Evolutionary conservation across 2,329 filamentous ascomycete species (phyloP).

Genomic region (Colletotrichum scovillei): DNA sequence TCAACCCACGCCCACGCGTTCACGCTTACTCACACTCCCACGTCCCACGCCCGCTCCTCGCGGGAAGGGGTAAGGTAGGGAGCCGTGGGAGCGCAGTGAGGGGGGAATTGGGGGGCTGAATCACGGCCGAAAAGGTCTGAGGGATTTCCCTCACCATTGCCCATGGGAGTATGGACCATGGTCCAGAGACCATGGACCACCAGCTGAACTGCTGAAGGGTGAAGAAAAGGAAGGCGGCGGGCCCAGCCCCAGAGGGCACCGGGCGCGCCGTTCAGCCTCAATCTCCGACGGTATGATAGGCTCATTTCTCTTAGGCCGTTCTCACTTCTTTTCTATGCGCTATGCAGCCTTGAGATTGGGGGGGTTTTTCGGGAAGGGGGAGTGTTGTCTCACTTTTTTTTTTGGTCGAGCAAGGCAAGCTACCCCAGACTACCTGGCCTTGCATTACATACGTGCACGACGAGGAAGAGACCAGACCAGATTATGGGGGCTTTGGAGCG

Average conservation of each 20-base stretch:
- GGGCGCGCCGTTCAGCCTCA: conserved; percentile 2
- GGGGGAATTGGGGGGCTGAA: neutral
- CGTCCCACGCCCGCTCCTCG: too few relatives aligned
- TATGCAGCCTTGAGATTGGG: neutral
- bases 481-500: too few relatives aligned
- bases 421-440: neutral
- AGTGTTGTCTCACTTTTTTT: neutral
- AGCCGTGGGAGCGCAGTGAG: too few relatives aligned
- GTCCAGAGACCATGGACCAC: neutral
- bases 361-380: neutral
- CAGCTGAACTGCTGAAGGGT: neutral
- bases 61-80: neutral
- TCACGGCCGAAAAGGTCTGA: conserved; percentile 24
- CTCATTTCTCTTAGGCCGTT: neutral
- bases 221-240: neutral
- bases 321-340: neutral
- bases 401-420: neutral
- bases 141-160: neutral
- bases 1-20: neutral
- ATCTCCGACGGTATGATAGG: neutral
- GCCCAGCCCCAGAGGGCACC: neutral
- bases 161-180: neutral
- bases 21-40: neutral
- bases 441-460: too few relatives aligned
- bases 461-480: too few relatives aligned